Base-by-base conservation (phyloP, 2,329 filamentous ascomycete species). In the Xylaria sp. region DNA sequence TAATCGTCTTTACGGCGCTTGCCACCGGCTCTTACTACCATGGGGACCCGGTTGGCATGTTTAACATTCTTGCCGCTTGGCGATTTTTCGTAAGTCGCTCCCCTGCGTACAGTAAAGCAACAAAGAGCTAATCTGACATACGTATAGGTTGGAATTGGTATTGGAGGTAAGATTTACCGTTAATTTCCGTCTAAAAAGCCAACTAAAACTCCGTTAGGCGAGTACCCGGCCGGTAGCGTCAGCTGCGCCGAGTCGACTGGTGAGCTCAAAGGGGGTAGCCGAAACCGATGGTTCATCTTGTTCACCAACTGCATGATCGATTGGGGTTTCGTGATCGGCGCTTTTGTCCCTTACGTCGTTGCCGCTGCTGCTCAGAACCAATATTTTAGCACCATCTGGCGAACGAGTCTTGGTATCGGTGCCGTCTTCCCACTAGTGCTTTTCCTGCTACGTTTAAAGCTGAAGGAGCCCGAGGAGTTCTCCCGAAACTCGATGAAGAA, bases 251-350 rank as follows among this genome's bases (percentile, higher is more conserved):
- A 97, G 76, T 90, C 89, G 4, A 93, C 90, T 0, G 91, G 91
- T 21, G 92, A 96, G 73, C 81, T 97, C 61, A 92, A 92, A 75
- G 76, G 78, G 15, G 93, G 93, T 10, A 89, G 90, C 15, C 83
- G 93, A n/a, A 94, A 97, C 73, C 83, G 90, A 38, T 96, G 92
- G 92, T 97, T 93, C 73, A 91, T 94, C 69, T 82, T 96, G 66
- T 96, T 95, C 75, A 96, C 91, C 47, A 96, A 96, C 76, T 87
- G 90, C 23, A 90, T 93, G 81, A 96, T 96, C 62, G 91, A 96
- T 72, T 85, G 77, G 71, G 93, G 91, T 0, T 97, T 96, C 67
- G 90, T 96, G 1, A 81, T 94, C 57, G 88, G 91, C 8, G 88
- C 91, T 0, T 86, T 96, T 63, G 87, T 95, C 1, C 91, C 92